Conservation (phyloP, 257 asterid genomes). For the Coffea canephora region DNA sequence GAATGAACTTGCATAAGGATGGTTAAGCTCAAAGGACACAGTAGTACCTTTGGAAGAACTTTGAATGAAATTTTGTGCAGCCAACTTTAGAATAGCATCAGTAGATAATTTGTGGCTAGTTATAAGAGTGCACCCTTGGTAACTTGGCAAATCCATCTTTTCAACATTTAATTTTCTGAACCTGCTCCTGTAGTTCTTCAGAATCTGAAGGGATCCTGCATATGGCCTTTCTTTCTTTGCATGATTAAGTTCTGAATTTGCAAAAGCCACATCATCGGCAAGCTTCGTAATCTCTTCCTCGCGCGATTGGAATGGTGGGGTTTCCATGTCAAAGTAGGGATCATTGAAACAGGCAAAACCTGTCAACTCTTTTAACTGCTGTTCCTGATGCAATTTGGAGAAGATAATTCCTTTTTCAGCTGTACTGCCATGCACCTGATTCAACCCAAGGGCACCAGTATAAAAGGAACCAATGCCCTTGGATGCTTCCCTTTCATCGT, state of each 20-base stretch:
- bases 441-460: not conserved
- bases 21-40: conserved; percentile 33
- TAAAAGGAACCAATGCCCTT: not conserved
- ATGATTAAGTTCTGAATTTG: conserved; percentile 9
- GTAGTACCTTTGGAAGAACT: conserved; percentile 17
- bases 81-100: conserved; percentile 40
- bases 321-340: conserved; percentile 13
- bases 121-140: not conserved
- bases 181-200: conserved; percentile 41
- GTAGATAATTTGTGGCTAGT: conserved; percentile 20
- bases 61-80: conserved; percentile 51
- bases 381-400: not conserved
- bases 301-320: conserved; percentile 22
- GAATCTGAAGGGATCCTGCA: conserved; percentile 36
- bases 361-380: not conserved
- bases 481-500: not conserved
- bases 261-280: not conserved
- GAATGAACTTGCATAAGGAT: conserved; percentile 22
- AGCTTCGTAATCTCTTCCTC: conserved; percentile 12
- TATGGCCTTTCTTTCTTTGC: conserved; percentile 12
- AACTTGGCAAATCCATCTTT: conserved; percentile 13
- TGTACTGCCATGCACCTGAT: not conserved
- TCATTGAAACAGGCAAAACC: conserved; percentile 25
- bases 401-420: not conserved
- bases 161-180: conserved; percentile 34